Evolutionary conservation across 768 basidiomycete species (phyloP).

Genomic region (Tylopilus rubrobrunneus): DNA sequence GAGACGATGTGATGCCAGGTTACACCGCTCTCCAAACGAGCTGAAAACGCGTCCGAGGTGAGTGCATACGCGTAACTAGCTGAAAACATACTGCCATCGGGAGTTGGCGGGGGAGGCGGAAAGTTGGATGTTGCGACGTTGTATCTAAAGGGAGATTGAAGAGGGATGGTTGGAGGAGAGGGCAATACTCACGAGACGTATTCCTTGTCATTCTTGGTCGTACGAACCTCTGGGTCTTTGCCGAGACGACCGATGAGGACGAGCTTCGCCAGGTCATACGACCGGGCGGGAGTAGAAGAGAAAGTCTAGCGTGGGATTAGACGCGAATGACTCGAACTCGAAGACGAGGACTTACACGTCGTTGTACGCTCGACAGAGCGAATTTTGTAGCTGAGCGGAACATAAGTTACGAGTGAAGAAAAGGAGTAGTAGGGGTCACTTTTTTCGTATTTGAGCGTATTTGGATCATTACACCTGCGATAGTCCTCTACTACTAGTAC

Average conservation of each 20-base stretch:
- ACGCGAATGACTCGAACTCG: not conserved
- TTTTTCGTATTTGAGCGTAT: constrained; percentile 17
- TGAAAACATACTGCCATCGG: constrained; percentile 54
- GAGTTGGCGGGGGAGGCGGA: constrained; percentile 50
- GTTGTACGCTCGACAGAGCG: constrained; percentile 34
- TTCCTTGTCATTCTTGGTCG: constrained; percentile 72
- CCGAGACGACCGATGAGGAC: constrained; percentile 72
- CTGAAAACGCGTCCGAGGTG: constrained; percentile 32
- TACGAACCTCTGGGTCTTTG: constrained; percentile 65
- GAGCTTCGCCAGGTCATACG: constrained; percentile 69
- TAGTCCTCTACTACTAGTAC: no score
- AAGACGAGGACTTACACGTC: constrained; percentile 44
- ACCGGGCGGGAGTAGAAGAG: constrained; percentile 52
- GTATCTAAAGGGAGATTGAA: constrained; percentile 47
- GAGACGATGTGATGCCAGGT: constrained; percentile 79
- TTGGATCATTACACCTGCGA: not conserved
- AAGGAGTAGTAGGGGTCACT: not conserved
- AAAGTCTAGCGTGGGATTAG: constrained; percentile 46
- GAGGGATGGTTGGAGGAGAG: not conserved
- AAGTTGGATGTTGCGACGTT: constrained; percentile 70
- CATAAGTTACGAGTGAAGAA: constrained; percentile 34
- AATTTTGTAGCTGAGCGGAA: constrained; percentile 45
- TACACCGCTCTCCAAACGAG: constrained; percentile 46
- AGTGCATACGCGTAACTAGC: constrained; percentile 1
- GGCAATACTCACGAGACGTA: constrained; percentile 57